phyloP scores from a whole-genome alignment of 2,329 filamentous ascomycete genomes.

The Nothomitra cinnamomea region DNA sequence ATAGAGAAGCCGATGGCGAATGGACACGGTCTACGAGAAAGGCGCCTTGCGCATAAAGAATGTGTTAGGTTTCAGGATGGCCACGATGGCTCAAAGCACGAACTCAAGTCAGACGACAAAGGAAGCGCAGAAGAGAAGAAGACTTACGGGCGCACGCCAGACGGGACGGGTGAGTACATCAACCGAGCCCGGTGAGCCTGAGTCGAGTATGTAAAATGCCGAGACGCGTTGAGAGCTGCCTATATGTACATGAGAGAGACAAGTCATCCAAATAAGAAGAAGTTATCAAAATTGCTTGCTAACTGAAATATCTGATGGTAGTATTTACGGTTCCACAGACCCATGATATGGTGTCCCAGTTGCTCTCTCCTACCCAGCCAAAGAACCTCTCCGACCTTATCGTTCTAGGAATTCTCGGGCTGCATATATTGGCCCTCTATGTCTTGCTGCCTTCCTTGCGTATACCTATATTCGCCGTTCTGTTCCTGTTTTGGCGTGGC shows the following conservation, averaged over 20 bases:
- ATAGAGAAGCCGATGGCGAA: neutral
- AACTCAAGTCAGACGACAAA: neutral
- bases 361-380: constrained; percentile 83
- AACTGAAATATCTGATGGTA: constrained; percentile 22
- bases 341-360: constrained; percentile 97
- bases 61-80: neutral
- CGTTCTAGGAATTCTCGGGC: constrained; percentile 61
- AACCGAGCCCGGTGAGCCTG: constrained; percentile 5
- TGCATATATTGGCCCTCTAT: constrained; percentile 60
- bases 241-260: constrained; percentile 1
- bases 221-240: neutral
- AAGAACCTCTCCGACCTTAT: constrained; percentile 81
- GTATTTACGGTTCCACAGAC: constrained; percentile 93
- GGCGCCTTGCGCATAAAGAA: neutral
- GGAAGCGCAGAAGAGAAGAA: constrained; percentile 36
- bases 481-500: constrained; percentile 85
- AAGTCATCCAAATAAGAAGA: neutral
- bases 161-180: constrained; percentile 61
- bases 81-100: neutral
- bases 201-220: constrained; percentile 1
- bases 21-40: neutral
- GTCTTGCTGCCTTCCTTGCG: constrained; percentile 51
- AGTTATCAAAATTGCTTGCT: constrained; percentile 5
- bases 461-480: constrained; percentile 59
- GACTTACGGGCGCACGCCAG: constrained; percentile 80